Evolutionary conservation across 2,329 filamentous ascomycete species (phyloP).

Genomic region (Didymella pomorum): DNA sequence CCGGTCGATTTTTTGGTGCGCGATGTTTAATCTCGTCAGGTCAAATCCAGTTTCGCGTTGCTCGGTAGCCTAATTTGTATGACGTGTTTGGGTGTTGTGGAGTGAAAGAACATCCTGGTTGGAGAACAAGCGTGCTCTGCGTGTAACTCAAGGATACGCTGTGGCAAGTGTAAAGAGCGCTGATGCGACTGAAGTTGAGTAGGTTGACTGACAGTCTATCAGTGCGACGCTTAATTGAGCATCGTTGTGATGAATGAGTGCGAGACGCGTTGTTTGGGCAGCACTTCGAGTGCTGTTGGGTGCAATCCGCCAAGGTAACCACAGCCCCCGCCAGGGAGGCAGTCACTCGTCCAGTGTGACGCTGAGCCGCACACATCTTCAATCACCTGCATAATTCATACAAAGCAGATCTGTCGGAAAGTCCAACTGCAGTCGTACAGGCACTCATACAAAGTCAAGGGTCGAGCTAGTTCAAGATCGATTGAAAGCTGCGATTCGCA

Average conservation of each 20-base stretch:
- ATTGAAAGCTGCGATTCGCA: background rate
- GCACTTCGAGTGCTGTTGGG: background rate
- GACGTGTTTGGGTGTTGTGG: background rate
- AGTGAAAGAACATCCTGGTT: constrained; percentile 16
- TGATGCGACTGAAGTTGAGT: background rate
- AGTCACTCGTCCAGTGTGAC: background rate
- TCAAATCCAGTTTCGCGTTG: background rate
- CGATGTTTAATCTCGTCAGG: background rate
- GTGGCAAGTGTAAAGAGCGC: background rate
- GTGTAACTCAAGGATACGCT: background rate
- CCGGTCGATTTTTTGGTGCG: background rate
- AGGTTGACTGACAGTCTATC: background rate
- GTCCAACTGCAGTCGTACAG: background rate
- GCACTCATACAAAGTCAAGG: too few species aligned
- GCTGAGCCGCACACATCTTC: background rate
- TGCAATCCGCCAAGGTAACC: constrained; percentile 2
- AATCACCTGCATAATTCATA: background rate
- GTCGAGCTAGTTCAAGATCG: background rate
- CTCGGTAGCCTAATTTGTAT: background rate
- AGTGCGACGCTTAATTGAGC: background rate
- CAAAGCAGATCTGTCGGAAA: too few species aligned
- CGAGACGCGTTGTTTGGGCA: constrained; percentile 9
- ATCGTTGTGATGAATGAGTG: background rate
- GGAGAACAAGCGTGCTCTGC: background rate
- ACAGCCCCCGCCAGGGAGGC: background rate